These are phyloP conservation scores for Lipomyces kockii DNA, from an alignment of 805 yeast species.

Conservation along the genomic window DNA sequence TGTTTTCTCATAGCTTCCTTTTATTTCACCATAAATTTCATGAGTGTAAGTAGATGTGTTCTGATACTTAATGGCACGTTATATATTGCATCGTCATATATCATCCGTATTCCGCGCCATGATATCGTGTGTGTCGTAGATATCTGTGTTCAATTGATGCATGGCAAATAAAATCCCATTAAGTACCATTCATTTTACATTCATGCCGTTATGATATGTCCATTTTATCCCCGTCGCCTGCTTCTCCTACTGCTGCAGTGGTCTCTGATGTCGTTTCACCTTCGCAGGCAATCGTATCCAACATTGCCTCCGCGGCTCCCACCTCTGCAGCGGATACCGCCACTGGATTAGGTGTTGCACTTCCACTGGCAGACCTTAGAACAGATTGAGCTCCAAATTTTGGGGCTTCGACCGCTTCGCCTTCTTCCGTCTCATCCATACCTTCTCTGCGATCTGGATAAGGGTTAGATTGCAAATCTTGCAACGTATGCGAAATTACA, in stretches of 20 bases:
- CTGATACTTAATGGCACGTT: not conserved
- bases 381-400: not conserved
- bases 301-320: not conserved
- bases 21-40: not conserved
- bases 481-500: not conserved
- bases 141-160: not conserved
- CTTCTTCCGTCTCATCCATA: conserved; percentile 26
- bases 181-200: not conserved
- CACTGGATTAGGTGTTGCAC: not conserved
- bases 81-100: not conserved
- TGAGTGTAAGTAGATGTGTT: not conserved
- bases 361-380: not conserved
- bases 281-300: not conserved
- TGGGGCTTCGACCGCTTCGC: conserved; percentile 16
- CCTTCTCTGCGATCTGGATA: conserved; percentile 27
- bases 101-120: not conserved
- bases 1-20: not conserved
- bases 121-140: not conserved
- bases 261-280: not conserved
- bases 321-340: not conserved
- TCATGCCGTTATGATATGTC: not conserved
- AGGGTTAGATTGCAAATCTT: not conserved
- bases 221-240: conserved; percentile 1
- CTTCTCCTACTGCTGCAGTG: not conserved
- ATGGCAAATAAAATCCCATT: not conserved